Evolutionary conservation across 108 stramenopile species (phyloP), one percentile per base, ranked within the genome.

Genomic region (Nitzschia sp.): DNA sequence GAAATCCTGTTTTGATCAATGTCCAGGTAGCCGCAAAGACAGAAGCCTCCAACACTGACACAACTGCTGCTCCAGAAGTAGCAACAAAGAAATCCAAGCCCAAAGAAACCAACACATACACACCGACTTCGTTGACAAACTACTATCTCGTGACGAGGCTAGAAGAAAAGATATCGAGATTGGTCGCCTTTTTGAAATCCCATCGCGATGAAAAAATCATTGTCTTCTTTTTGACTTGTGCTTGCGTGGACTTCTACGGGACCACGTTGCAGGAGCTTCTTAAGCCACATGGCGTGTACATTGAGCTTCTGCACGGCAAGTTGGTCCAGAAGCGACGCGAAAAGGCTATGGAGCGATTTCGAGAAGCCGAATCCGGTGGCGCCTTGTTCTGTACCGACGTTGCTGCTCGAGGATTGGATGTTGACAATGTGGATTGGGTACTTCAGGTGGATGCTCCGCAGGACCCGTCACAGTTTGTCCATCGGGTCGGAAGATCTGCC

Each of bases 361-460:
- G 89, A 24, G 81, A 82, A 51, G 31, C 58, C 30, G 70, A 35
- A 34, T 60, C 53, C 18, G 84, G 93, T 28, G 94, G 91, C n/a
- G 95, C 89, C 8, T 70, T 98, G 34, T 73, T 98, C 33, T 97
- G 97, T 72, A 99, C 99, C 0, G 99, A 98, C 80, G 96, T 98
- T 2, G 99, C 98, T 0, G 96, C 98, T n/a, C 82, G 98, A 3
- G 99, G 99, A 2, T 70, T 99, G 31, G 99, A 99, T 75, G 91
- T 99, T 1, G 81, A 94, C 1, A 95, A 98, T 81, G 86, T 99
- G 4, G 78, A 93, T 31, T 98, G 97, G 96, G 95, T 96, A 23
- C 90, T 98, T 46, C 99, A 99, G 70, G 95, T 95, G 71, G 97
- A 98, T 74, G 94, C 98, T 19, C 99, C 98, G 11, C 79, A 89